phyloP scores from a whole-genome alignment of 345 rosid species.

The Pistacia integerrima region DNA sequence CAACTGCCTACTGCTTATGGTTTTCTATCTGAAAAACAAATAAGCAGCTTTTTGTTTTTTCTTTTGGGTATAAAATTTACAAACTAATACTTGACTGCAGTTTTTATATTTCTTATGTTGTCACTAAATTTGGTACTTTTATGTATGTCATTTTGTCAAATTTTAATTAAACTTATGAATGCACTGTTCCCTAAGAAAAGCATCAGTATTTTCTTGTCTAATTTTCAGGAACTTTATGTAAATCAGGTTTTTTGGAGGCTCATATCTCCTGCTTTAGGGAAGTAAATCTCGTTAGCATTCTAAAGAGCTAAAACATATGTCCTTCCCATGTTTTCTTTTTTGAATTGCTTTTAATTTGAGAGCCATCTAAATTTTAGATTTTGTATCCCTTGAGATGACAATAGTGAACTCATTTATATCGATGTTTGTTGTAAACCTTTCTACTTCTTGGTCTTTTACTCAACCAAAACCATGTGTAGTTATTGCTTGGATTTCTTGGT shows the following conservation, averaged over 20 bases:
- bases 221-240: background rate
- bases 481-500: background rate
- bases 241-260: background rate
- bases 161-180: background rate
- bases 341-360: background rate
- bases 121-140: background rate
- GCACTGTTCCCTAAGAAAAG: background rate
- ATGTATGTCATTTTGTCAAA: background rate
- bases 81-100: background rate
- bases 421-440: background rate
- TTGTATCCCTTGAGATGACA: background rate
- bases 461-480: background rate
- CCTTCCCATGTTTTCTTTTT: background rate
- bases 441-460: background rate
- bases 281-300: background rate
- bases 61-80: no score
- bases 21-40: background rate
- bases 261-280: background rate
- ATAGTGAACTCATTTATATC: background rate
- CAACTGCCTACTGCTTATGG: background rate
- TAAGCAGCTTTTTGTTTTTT: background rate
- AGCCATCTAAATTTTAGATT: background rate
- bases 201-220: no score
- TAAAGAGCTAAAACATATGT: background rate
- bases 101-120: background rate